Evolutionary conservation across 2,329 filamentous ascomycete species (phyloP), one percentile per base, ranked within the genome.

Genomic region (Aspergillus bombycis): DNA sequence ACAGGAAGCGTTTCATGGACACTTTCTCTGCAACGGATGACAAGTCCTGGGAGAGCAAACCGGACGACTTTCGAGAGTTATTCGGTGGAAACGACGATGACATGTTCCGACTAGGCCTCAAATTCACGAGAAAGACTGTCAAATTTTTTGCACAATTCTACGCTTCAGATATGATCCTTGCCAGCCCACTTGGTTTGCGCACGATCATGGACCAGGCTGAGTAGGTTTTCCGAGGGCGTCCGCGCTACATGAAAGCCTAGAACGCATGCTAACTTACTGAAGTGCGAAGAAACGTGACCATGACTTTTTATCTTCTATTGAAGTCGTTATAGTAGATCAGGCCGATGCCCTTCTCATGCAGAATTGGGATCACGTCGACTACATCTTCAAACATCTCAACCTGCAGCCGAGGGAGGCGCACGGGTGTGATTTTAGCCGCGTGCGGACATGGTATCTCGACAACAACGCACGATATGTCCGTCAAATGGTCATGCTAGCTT

Each of bases 41-140:
- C 63, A 87, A 86, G 45, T 90, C 93, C 69, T 88, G 89, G 30
- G 82, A 86, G 10, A 88, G 91, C 73, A 92, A 93, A 73, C 90
- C 95, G 0, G 90, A 89, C 3, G 95, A 98, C 76, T 98, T 96
- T 79, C 85, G 86, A 28, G 91, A 96, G 62, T 84, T 98, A 0
- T 99, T 99, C 73, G 90, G 90, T 65, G 95, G 95, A 63, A 98
- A 97, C 75, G 93, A 97, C 75, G 95, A 98, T 75, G 95, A 99
- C 79, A 95, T 96, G 86, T 99, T 98, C 81, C 89, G 94, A 3
- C 83, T 98, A 2, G 95, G 94, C n/a, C 79, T 99, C 74, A 99
- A 98, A 78, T 96, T 99, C 76, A 98, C 95, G 0, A 88, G 95
- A 65, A 98, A 97, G 79, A 96, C 93, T 0, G 84, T 98, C 74